Evolutionary conservation across 352 stramenopile genomes (phyloP).

Genomic region (Phytophthora tubulina): DNA sequence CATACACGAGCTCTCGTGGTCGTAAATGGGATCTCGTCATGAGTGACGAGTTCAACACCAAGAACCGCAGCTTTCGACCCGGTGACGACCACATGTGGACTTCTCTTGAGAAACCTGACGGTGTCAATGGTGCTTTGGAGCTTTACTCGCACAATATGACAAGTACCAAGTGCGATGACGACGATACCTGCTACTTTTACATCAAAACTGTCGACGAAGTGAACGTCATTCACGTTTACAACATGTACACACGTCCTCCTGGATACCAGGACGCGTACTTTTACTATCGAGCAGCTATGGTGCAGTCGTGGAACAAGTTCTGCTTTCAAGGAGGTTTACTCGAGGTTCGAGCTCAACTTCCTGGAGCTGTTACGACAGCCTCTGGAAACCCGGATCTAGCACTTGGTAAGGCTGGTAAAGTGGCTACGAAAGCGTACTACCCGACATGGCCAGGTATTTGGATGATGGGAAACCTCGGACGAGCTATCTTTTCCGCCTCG

Average conservation of each 20-base stretch:
- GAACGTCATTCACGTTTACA: constrained; percentile 60
- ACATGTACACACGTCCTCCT: constrained; percentile 61
- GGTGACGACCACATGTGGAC: constrained; percentile 96
- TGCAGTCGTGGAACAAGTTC: constrained; percentile 95
- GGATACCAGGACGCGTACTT: constrained; percentile 57
- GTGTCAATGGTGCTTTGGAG: constrained; percentile 90
- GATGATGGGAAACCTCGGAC: constrained; percentile 96
- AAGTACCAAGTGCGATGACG: constrained; percentile 55
- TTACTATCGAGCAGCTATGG: constrained; percentile 76
- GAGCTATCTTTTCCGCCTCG: constrained; percentile 94
- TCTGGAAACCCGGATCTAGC: constrained; percentile 61
- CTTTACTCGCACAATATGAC: constrained; percentile 92
- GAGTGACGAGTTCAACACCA: constrained; percentile 95
- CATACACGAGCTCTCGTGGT: constrained; percentile 58
- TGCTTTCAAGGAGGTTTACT: constrained; percentile 95
- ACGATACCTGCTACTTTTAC: constrained; percentile 63
- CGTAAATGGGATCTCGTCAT: constrained; percentile 80
- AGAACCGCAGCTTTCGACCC: constrained; percentile 91
- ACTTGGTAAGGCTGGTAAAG: constrained; percentile 55
- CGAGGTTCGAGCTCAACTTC: constrained; percentile 91
- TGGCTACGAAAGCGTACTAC: constrained; percentile 60
- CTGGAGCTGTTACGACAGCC: constrained; percentile 64
- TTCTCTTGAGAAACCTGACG: constrained; percentile 94
- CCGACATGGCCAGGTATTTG: constrained; percentile 96
- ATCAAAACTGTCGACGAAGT: constrained; percentile 53